Evolutionary conservation across 2,329 filamentous ascomycete species (phyloP).

Genomic region (Thielaviopsis cerberus): DNA sequence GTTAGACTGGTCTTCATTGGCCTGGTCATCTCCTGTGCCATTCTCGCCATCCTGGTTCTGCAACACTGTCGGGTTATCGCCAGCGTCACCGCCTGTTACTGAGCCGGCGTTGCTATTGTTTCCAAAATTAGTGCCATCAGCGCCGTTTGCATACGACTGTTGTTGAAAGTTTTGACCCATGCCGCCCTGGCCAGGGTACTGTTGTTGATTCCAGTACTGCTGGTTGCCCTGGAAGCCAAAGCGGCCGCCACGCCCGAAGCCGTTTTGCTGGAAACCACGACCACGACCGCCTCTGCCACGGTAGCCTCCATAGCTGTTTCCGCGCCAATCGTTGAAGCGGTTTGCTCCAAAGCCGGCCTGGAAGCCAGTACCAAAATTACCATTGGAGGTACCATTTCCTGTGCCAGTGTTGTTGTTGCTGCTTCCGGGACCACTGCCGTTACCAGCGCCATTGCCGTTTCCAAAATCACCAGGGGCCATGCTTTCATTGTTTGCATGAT

Average conservation of each 20-base stretch:
- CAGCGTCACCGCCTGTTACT: constrained; percentile 5
- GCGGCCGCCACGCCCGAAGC: constrained; percentile 13
- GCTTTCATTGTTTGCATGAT: constrained; percentile 64
- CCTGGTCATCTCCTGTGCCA: not conserved
- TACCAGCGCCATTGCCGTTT: constrained; percentile 36
- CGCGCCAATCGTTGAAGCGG: constrained; percentile 11
- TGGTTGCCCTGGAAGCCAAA: constrained; percentile 17
- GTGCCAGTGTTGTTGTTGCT: constrained; percentile 18
- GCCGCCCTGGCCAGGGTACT: constrained; percentile 17
- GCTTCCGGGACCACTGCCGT: constrained; percentile 37
- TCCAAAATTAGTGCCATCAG: not conserved
- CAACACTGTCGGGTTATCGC: constrained; percentile 1
- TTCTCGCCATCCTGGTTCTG: constrained; percentile 12
- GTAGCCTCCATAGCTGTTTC: constrained; percentile 3
- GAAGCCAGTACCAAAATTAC: constrained; percentile 2
- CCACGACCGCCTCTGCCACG: constrained; percentile 10
- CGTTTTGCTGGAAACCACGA: constrained; percentile 8
- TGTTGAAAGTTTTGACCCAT: constrained; percentile 12
- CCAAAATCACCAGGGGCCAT: constrained; percentile 64
- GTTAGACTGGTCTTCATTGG: not conserved
- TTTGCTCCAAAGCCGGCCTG: constrained; percentile 7
- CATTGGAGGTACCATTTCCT: not conserved
- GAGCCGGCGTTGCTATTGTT: constrained; percentile 8
- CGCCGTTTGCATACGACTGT: constrained; percentile 12
- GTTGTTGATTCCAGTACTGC: constrained; percentile 13